phyloP scores from a whole-genome alignment of 2,329 filamentous ascomycete genomes.

The Metarhizium brunneum region DNA sequence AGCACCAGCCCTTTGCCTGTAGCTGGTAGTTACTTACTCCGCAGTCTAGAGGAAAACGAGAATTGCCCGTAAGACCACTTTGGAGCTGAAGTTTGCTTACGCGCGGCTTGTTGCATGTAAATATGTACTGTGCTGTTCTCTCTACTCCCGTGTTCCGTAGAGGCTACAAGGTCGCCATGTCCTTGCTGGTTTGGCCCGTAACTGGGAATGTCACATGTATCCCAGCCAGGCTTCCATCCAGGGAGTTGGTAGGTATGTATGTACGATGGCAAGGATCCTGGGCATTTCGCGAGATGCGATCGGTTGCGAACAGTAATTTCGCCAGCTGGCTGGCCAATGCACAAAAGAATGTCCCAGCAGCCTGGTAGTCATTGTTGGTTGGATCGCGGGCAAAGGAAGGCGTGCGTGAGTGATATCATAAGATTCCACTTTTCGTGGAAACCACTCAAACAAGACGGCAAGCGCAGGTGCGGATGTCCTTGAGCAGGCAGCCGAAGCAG shows the following conservation, averaged over 20 bases:
- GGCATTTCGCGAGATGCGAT: background rate
- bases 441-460: no score
- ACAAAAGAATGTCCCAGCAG: background rate
- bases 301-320: background rate
- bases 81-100: background rate
- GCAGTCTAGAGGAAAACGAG: no score
- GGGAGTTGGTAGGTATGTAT: background rate
- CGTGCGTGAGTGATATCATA: no score
- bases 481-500: no score
- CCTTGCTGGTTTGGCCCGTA: background rate
- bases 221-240: no score
- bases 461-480: no score
- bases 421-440: no score
- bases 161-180: background rate
- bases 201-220: background rate
- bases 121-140: no score
- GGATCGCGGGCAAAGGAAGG: background rate
- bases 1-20: no score
- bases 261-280: background rate
- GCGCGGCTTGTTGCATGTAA: background rate
- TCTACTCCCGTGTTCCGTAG: background rate
- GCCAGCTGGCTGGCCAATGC: background rate
- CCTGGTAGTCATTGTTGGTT: background rate
- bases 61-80: background rate
- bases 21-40: background rate